Evolutionary conservation across 108 stramenopile genomes (phyloP), one percentile per base, ranked within the genome.

Genomic region (Seminavis robusta): DNA sequence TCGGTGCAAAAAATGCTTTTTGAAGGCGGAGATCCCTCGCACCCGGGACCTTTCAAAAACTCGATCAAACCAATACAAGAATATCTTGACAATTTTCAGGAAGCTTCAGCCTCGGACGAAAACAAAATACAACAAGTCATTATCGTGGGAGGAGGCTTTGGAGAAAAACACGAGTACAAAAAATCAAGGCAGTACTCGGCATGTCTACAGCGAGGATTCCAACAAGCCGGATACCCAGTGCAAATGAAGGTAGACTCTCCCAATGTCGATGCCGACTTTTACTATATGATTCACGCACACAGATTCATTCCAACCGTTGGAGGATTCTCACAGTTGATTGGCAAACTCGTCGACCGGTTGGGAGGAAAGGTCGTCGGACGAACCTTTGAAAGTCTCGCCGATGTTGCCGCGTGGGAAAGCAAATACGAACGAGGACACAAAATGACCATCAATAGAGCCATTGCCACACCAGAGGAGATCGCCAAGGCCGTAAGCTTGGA

Each of bases 41-140:
- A 59, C 17, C 38, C 37, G 13, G 20, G 15, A 23, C 25, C 44
- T 2, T 59, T 47, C 33, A 37, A 47, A 43, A 40, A 33, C 7
- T 44, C 46, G 20, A 59, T 59, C 58, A 59, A 59, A 24, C 46
- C 46, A 9, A 59, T 59, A 19, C 24, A 47, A 3, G 58, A 59
- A 33, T 47, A 47, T 25, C 46, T 59, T 19, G 17, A 20, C 2
- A 39, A 59, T 24, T 47, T 59, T 47, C 38, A 31, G 13, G 46
- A 44, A 9, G 33, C 58, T 7, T 44, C 33, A 27, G 13, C 31
- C 10, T 36, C 30, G 6, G 23, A 59, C 25, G n/a, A n/a, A n/a
- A n/a, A n/a, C n/a, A n/a, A n/a, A n/a, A n/a, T n/a, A n/a, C n/a
- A n/a, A n/a, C n/a, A n/a, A n/a, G n/a, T n/a, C n/a, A 47, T 59